Evolutionary conservation across 2,329 filamentous ascomycete genomes (phyloP).

Genomic region (Sclerotiophoma versabilis): DNA sequence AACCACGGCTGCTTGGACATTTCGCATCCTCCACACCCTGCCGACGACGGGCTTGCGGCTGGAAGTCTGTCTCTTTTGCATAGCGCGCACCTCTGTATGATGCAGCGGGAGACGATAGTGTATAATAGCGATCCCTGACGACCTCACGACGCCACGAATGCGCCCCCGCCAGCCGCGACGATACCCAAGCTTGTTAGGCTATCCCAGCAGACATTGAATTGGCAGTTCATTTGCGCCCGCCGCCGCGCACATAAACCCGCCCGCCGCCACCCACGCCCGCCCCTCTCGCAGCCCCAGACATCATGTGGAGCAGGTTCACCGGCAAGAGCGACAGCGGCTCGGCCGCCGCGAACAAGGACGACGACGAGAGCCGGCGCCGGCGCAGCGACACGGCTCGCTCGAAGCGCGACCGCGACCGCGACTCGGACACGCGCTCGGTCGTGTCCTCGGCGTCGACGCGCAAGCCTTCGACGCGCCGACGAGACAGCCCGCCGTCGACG

Average conservation of each 20-base stretch:
- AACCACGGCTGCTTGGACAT: slow-evolving; percentile 2
- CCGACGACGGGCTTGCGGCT: slow-evolving; percentile 7
- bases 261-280: slow-evolving; percentile 25
- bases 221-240: slow-evolving; percentile 21
- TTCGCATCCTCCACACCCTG: not conserved
- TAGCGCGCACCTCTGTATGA: slow-evolving; percentile 21
- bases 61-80: slow-evolving; percentile 13
- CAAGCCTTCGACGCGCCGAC: slow-evolving; percentile 38
- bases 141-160: slow-evolving; percentile 37
- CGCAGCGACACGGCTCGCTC: slow-evolving; percentile 39
- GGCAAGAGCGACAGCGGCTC: slow-evolving; percentile 47
- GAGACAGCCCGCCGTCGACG: slow-evolving; percentile 41
- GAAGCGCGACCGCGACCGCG: slow-evolving; percentile 39
- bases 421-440: slow-evolving; percentile 42
- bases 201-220: slow-evolving; percentile 10
- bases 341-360: slow-evolving; percentile 32
- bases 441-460: slow-evolving; percentile 46
- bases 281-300: slow-evolving; percentile 20
- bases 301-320: slow-evolving; percentile 50
- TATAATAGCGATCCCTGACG: slow-evolving; percentile 30
- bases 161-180: slow-evolving; percentile 31
- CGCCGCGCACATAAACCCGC: slow-evolving; percentile 4
- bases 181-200: slow-evolving; percentile 29
- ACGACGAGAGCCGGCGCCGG: slow-evolving; percentile 38
- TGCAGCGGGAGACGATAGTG: not conserved